Evolutionary conservation across 129 eudicot genomes (phyloP).

Genomic region (Lonicera japonica): DNA sequence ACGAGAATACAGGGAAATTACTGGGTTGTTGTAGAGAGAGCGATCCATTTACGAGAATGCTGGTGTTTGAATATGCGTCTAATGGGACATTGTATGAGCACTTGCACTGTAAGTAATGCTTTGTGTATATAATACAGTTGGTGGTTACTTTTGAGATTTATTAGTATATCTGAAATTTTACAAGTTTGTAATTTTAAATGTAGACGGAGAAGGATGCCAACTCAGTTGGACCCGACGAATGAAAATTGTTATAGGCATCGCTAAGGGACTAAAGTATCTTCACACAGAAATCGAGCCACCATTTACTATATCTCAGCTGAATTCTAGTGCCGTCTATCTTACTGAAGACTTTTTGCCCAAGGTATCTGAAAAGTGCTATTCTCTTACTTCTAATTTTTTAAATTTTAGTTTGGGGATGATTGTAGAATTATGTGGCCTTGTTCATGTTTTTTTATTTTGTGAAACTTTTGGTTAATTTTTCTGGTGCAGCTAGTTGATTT

Average conservation of each 20-base stretch:
- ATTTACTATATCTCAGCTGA: conserved; percentile 76
- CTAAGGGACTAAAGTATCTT: conserved; percentile 75
- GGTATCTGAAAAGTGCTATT: conserved; percentile 28
- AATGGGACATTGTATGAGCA: conserved; percentile 94
- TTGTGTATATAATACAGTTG: no score
- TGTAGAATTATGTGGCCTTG: no score
- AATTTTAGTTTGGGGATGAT: no score
- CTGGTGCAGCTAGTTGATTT: conserved; percentile 77
- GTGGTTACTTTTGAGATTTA: background rate
- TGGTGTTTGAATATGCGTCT: conserved; percentile 93
- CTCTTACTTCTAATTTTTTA: no score
- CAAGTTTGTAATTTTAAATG: background rate
- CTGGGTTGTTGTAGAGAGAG: conserved; percentile 81
- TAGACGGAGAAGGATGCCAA: conserved; percentile 90
- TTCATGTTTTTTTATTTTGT: background rate
- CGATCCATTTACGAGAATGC: conserved; percentile 84
- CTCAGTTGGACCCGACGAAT: conserved; percentile 87
- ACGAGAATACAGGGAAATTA: conserved; percentile 65
- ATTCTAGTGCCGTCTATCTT: conserved; percentile 77
- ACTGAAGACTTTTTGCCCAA: conserved; percentile 93
- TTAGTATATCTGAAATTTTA: conserved; percentile 8
- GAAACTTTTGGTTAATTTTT: background rate
- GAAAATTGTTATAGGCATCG: conserved; percentile 78
- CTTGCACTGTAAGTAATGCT: conserved; percentile 65
- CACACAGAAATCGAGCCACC: conserved; percentile 89